Conservation (phyloP, 2,329 filamentous ascomycete species). For the Verruconis gallopava region DNA sequence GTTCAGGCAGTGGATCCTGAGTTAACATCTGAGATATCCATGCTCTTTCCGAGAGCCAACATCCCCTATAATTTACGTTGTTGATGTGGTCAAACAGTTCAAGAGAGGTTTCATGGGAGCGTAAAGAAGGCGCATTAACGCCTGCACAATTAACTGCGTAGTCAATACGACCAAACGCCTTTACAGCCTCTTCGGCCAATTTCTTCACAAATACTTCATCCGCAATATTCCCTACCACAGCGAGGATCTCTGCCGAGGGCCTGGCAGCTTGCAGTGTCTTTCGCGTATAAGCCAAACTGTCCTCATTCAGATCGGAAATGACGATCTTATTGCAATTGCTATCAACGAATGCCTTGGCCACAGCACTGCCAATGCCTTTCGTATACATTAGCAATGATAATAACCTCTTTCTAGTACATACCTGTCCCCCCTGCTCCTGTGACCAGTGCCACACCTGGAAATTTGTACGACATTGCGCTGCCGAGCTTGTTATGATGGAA, state of each 20-base stretch:
- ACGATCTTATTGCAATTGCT: neutral
- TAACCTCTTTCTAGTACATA: neutral
- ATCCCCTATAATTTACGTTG: neutral
- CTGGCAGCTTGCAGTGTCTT: neutral
- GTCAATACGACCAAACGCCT: conserved; percentile 34
- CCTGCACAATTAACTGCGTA: conserved; percentile 37
- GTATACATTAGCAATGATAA: too few species aligned
- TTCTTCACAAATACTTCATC: neutral
- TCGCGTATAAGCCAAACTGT: neutral
- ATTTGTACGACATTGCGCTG: conserved; percentile 1
- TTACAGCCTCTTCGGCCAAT: conserved; percentile 11
- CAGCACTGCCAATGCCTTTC: neutral
- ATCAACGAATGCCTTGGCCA: neutral
- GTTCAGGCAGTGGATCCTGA: neutral
- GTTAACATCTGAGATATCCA: neutral
- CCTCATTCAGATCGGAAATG: neutral
- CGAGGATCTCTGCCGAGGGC: neutral
- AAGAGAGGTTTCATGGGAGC: neutral
- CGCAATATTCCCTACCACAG: neutral
- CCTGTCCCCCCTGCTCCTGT: neutral
- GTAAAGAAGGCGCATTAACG: conserved; percentile 23
- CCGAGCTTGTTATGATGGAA: too few species aligned
- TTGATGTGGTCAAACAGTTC: neutral
- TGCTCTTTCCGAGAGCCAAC: neutral
- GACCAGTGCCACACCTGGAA: neutral